Base-by-base conservation (phyloP, 2,329 filamentous ascomycete species). In the Xylariomycetidae sp. region DNA sequence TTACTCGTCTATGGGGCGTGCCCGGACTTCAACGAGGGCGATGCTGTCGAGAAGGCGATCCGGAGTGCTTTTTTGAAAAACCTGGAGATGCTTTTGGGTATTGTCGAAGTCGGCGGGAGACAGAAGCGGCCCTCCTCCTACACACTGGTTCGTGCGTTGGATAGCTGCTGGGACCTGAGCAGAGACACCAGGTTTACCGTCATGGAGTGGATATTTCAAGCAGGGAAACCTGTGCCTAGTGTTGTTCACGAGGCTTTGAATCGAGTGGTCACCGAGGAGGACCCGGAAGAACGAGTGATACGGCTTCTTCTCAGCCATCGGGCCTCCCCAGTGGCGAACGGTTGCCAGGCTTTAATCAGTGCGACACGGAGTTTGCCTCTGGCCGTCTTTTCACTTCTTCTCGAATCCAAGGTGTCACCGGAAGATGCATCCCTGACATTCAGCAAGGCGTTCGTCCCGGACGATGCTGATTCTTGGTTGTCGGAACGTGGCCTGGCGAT, bases 21-120 rank as follows among this genome's bases (percentile, higher is more conserved):
- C 33, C 67, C 72, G 0, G 70, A 80, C 45, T 70, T 70, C 48
- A 69, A 69, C 14, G 61, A 66, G 8, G 74, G 74, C 2, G 72
- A 77, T 33, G 68, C 72, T 4, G 63, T 80, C 4, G 70, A 74
- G 43, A 68, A 71, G 9, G 72, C 74, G 1, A 68, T 70, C 1
- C 61, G 67, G 22, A 72, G 68, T 38, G 71, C 70, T 0, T 70
- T 68, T 37, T 53, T 74, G 25, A 60, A 57, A 0, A 74, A 61
- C 18, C 54, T 79, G 7, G 64, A 70, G 48, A 50, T 77, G 33
- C 61, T 79, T 31, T 54, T 79, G 6, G 71, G 70, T 0, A 50
- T 75, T 11, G 59, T 58, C 37, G 59, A 62, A 9, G 51, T 63
- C 11, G 59, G 57, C 2, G 58, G 59, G 2, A 59, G 53, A 9